Conservation (phyloP, 257 asterid species). For the Fraxinus cuspidata region DNA sequence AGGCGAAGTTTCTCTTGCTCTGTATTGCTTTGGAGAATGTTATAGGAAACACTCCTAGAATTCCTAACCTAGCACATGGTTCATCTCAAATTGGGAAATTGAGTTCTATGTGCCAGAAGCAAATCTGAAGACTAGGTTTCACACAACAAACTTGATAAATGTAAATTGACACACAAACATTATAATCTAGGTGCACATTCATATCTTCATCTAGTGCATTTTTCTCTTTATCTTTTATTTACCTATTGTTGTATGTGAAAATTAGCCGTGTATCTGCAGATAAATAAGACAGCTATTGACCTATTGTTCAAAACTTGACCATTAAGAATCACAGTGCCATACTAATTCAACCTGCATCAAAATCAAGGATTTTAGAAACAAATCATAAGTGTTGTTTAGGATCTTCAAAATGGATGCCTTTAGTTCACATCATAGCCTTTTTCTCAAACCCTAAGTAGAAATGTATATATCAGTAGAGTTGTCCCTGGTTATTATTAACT, state of each 20-base stretch:
- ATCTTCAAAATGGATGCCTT: background rate
- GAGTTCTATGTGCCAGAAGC: background rate
- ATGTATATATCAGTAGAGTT: background rate
- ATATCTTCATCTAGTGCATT: background rate
- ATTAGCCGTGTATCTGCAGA: background rate
- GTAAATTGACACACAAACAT: background rate
- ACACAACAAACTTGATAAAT: background rate
- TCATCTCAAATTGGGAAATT: background rate
- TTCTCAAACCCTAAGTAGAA: background rate
- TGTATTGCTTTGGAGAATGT: background rate
- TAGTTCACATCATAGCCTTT: background rate
- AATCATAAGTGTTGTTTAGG: background rate
- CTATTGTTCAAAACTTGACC: background rate
- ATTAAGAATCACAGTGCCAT: background rate
- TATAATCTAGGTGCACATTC: background rate
- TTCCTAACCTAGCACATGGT: background rate
- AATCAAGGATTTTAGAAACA: background rate
- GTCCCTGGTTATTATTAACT: background rate
- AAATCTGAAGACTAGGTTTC: background rate
- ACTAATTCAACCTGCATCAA: background rate
- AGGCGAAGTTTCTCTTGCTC: background rate
- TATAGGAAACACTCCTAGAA: background rate
- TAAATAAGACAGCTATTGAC: background rate
- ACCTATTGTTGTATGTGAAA: background rate
- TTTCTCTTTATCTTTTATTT: background rate